Evolutionary conservation across 345 rosid species (phyloP), one percentile per base, ranked within the genome.

Genomic region (Geranium rotundifolium): DNA sequence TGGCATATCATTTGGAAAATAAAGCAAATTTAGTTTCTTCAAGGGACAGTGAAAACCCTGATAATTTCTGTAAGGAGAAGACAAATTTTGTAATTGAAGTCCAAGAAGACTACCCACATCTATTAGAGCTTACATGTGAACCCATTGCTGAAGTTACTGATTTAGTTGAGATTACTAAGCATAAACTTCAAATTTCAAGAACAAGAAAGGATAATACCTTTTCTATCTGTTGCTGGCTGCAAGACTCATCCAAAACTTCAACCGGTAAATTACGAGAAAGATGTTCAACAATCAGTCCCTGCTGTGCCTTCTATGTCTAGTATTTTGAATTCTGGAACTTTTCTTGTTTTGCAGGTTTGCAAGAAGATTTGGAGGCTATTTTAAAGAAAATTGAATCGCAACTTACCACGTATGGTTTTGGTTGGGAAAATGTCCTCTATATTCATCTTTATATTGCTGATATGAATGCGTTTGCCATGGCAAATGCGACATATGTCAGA

Each of bases 181-280:
- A 73, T 58, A 73, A 76, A 73, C 72, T 86, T 67, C 66, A 60
- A 60, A 70, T 86, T 55, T 84, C 86, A 18, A 81, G 54, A 72
- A 77, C 85, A 13, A 77, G 71, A 75, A 85, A 79, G 74, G 79
- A 73, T 49, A 63, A 69, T 74, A 59, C 78, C 58, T 83, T 88
- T 76, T 86, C 96, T 60, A 78, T 93, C 17, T 82, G 86, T 66
- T 93, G 96, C 76, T 88, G 97, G 96, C 73, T 90, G 79, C 82
- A 82, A 68, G 89, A 72, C 69, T 56, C 78, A 17, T 58, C 60
- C 57, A 62, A 74, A 70, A 75, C 75, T 67, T 73, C 90, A n/a
- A 56, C 80, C 64, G 99, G 99, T 93, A 75, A 46, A 46, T 9
- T 46, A 46, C 12, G 15, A 46, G 52, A 46, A 46, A 19, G 18